These are phyloP conservation scores for Bombardia bombarda DNA, from an alignment of 495 filamentous ascomycete species.

Conservation along the genomic window DNA sequence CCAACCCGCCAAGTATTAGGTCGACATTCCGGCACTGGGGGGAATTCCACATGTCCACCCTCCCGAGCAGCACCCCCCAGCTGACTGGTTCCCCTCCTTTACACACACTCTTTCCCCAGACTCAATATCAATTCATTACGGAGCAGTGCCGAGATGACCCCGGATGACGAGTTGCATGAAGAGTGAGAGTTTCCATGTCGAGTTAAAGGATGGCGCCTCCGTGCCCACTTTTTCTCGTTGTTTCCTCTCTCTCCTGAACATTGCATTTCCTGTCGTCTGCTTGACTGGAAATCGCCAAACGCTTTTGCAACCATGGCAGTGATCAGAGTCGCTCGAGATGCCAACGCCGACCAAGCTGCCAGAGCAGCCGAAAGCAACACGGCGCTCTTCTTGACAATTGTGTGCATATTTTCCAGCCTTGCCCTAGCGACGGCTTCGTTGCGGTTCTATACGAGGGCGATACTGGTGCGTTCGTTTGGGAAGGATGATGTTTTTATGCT, in stretches of 20 bases:
- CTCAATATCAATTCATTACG: slow-evolving; percentile 7
- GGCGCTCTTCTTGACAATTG: slow-evolving; percentile 9
- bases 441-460: slow-evolving; percentile 26
- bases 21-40: slow-evolving; percentile 3
- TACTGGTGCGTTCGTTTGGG: slow-evolving; percentile 27
- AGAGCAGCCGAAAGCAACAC: slow-evolving; percentile 17
- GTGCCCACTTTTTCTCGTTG: too few relatives aligned
- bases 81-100: neutral
- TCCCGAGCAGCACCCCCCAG: neutral
- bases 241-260: too few relatives aligned
- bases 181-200: neutral
- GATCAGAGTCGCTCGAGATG: neutral
- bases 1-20: slow-evolving; percentile 6
- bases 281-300: too few relatives aligned
- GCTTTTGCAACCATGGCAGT: neutral
- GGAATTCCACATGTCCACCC: neutral
- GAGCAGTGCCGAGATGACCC: slow-evolving; percentile 12
- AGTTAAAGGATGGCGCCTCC: neutral
- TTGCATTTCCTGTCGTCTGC: too few relatives aligned
- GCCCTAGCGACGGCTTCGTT: slow-evolving; percentile 14
- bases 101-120: slow-evolving; percentile 5
- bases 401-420: slow-evolving; percentile 11
- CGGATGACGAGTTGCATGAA: slow-evolving; percentile 1
- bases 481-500: slow-evolving; percentile 41
- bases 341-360: neutral